Evolutionary conservation across 805 yeast genomes (phyloP), one percentile per base, ranked within the genome.

Genomic region (Cyberlindnera amylophila): DNA sequence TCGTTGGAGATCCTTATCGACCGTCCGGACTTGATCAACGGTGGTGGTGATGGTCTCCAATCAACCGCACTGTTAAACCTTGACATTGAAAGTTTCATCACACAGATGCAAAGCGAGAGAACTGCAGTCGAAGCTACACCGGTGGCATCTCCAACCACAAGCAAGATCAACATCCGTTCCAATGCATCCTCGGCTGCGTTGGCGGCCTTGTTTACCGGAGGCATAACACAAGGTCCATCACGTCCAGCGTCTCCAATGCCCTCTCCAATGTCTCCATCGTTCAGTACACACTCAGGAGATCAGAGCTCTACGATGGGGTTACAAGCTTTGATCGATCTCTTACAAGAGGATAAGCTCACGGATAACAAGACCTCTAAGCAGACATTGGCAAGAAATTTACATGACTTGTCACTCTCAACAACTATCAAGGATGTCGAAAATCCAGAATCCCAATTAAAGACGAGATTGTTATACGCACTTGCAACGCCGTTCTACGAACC

Each of bases 1-100:
- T 83, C 95, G 6, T 63, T 87, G 40, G 88, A 86, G 58, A 82
- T 86, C 32, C 64, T 87, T 31, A 67, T 81, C 39, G 60, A 57
- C 34, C 49, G 58, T 30, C 59, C 61, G 11, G 60, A 55, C 27
- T 38, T 58, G 35, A 30, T 51, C n/a, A 26, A 39, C 21, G 36
- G 45, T 14, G 16, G 39, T 4, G 44, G 43, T 17, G 36, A 38
- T 31, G 34, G 37, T 18, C 16, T 34, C 4, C 30, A 39, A 13
- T 32, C 33, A 19, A 17, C 52, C 3, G 6, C 46, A 1, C 47
- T 52, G 3, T 33, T 57, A 27, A 48, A 56, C 18, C 42, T 58
- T 4, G 58, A 58, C 33, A 55, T 58, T n/a, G 61, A 53, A 30
- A 46, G 39, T 21, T 58, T 58, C 19, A 58, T 58, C 23, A 46